Conservation (phyloP, 805 yeast species). For the Nakazawaea holstii region DNA sequence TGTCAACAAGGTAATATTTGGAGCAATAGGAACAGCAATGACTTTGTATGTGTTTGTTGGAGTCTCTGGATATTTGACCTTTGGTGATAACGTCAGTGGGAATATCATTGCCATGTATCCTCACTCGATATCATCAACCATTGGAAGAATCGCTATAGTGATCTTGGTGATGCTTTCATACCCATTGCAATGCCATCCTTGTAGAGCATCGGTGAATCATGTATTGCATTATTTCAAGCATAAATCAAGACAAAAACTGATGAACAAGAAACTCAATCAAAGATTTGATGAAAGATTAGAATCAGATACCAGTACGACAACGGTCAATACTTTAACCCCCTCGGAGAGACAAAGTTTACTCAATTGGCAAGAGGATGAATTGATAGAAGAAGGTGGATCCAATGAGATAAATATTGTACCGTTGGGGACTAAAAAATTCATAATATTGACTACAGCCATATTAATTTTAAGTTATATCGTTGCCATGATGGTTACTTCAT, state of each 20-base stretch:
- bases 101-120: constrained; percentile 80
- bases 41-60: constrained; percentile 69
- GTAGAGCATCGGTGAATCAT: constrained; percentile 76
- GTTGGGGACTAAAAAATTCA: constrained; percentile 22
- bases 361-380: constrained; percentile 16
- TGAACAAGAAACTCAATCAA: constrained; percentile 14
- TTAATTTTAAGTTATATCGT: constrained; percentile 52
- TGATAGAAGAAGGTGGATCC: constrained; percentile 14
- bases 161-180: constrained; percentile 77
- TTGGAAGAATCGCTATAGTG: constrained; percentile 79
- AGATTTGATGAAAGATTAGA: constrained; percentile 9
- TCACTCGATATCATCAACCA: constrained; percentile 53
- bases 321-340: constrained; percentile 4
- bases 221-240: constrained; percentile 47
- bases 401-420: constrained; percentile 17
- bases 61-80: constrained; percentile 76
- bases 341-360: constrained; percentile 11
- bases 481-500: constrained; percentile 64
- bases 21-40: constrained; percentile 57
- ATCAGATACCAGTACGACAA: constrained; percentile 9
- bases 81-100: constrained; percentile 75
- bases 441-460: constrained; percentile 34
- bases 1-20: constrained; percentile 40
- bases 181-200: constrained; percentile 89
- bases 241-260: constrained; percentile 12